phyloP scores from a whole-genome alignment of 2,329 filamentous ascomycete species.

The Diaporthe nobilis region DNA sequence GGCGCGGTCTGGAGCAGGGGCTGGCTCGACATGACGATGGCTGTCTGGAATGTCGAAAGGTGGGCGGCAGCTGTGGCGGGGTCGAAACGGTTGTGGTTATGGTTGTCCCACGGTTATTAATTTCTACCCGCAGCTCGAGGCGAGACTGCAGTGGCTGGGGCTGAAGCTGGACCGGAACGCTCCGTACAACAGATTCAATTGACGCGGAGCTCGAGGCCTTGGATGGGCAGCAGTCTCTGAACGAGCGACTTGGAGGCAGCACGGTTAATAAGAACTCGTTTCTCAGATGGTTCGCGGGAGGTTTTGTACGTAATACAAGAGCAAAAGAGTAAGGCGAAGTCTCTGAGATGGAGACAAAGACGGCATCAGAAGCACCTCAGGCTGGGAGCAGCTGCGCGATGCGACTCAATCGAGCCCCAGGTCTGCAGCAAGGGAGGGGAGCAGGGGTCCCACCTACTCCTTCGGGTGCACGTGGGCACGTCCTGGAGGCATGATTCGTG shows the following conservation, averaged over 20 bases:
- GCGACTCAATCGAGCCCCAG: conserved; percentile 30
- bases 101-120: conserved; percentile 5
- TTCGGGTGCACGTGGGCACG: conserved; percentile 34
- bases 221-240: not conserved
- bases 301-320: conserved; percentile 2
- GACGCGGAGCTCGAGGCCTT: not conserved
- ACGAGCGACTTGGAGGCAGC: conserved; percentile 6
- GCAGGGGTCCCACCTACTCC: conserved; percentile 34
- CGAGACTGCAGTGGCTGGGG: not conserved
- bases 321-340: not conserved
- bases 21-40: conserved; percentile 86
- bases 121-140: conserved; percentile 9
- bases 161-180: not conserved
- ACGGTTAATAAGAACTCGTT: not conserved
- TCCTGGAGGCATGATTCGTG: conserved; percentile 25
- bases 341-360: conserved; percentile 17
- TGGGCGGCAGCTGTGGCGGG: conserved; percentile 7
- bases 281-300: not conserved
- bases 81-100: not conserved
- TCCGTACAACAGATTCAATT: conserved; percentile 15
- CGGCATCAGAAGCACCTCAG: conserved; percentile 24
- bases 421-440: conserved; percentile 22
- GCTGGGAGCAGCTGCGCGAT: conserved; percentile 15
- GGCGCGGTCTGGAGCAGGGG: conserved; percentile 95
- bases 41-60: conserved; percentile 35